These are phyloP conservation scores for Castanea crenata DNA, from an alignment of 306 rosid genomes.

Conservation along the genomic window DNA sequence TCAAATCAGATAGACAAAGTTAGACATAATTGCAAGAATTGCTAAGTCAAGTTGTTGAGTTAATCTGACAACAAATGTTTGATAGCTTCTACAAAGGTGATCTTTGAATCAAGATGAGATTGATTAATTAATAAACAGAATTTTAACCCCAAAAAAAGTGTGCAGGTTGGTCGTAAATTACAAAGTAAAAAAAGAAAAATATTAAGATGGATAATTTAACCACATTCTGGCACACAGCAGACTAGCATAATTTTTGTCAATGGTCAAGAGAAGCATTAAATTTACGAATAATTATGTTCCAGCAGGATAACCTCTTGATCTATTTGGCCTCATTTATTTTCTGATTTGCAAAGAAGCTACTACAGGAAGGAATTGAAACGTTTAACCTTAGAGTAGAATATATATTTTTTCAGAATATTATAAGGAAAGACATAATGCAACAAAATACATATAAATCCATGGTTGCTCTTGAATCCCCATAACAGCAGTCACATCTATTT, in stretches of 20 bases:
- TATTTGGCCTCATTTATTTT: slow-evolving; percentile 14
- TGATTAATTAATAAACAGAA: background rate
- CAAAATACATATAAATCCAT: background rate
- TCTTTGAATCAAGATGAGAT: background rate
- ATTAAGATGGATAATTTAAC: background rate
- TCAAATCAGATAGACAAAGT: slow-evolving; percentile 9
- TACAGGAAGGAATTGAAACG: background rate
- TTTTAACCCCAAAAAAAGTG: background rate
- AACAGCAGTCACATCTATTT: too few species aligned
- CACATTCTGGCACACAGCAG: slow-evolving; percentile 9
- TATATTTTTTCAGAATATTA: too few species aligned
- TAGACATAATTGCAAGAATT: background rate
- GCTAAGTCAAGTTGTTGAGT: background rate
- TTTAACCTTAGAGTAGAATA: too few species aligned
- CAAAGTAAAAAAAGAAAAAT: background rate
- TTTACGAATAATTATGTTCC: background rate
- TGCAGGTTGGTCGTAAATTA: too few species aligned
- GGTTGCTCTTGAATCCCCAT: background rate
- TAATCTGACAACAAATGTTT: background rate
- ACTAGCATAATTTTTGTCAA: slow-evolving; percentile 1
- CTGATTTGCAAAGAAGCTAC: background rate
- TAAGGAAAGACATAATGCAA: background rate
- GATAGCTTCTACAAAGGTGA: background rate
- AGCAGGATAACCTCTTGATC: too few species aligned
- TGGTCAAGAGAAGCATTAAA: slow-evolving; percentile 2